Evolutionary conservation across 2,329 filamentous ascomycete genomes (phyloP).

Genomic region (Alternaria viburni): DNA sequence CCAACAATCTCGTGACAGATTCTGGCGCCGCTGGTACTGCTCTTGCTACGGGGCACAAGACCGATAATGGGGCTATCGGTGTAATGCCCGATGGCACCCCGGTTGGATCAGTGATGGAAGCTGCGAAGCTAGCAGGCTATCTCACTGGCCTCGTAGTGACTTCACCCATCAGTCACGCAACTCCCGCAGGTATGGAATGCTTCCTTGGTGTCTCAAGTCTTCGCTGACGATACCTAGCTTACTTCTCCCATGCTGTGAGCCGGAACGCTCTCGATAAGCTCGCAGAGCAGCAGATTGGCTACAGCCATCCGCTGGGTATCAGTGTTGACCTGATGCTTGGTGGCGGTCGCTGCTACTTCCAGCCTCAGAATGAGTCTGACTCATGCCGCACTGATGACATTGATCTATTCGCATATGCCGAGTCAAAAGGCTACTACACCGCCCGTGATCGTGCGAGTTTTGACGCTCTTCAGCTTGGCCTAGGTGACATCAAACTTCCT

Average conservation of each 20-base stretch:
- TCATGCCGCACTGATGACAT: constrained; percentile 50
- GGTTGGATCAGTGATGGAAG: constrained; percentile 51
- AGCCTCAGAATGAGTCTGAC: constrained; percentile 44
- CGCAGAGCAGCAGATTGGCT: constrained; percentile 51
- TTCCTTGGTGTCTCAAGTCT: neutral
- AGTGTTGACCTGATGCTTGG: constrained; percentile 51
- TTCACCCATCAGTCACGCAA: constrained; percentile 45
- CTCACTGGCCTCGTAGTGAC: constrained; percentile 54
- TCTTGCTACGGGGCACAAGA: constrained; percentile 50
- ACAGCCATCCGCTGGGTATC: constrained; percentile 49
- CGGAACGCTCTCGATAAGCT: constrained; percentile 48
- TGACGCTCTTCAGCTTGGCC: constrained; percentile 37
- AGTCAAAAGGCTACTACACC: constrained; percentile 45
- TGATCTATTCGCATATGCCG: constrained; percentile 47
- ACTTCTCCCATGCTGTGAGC: constrained; percentile 44
- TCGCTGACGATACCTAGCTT: constrained; percentile 15
- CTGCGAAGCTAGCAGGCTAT: constrained; percentile 49
- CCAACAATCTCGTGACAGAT: constrained; percentile 50
- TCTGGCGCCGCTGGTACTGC: constrained; percentile 52
- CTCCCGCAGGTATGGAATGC: constrained; percentile 15
- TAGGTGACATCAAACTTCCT: constrained; percentile 36
- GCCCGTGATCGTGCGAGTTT: constrained; percentile 47
- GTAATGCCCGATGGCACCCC: constrained; percentile 43
- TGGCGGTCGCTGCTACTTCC: constrained; percentile 52
- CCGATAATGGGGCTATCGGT: constrained; percentile 47